Base-by-base conservation (phyloP, 306 rosid species). In the apple (Malus domestica) region DNA sequence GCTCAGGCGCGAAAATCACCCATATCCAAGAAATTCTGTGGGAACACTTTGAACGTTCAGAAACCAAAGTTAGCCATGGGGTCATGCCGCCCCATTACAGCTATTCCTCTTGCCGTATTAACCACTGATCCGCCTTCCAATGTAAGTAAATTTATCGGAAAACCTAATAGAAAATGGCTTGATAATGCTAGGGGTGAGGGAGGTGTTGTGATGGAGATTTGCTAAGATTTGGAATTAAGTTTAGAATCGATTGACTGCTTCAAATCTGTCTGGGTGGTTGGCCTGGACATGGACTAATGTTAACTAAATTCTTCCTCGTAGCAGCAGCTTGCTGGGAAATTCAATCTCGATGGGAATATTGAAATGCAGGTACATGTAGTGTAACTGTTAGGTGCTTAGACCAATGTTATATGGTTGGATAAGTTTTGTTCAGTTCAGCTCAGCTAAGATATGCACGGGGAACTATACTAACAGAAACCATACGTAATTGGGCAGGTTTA, bases 301-400 rank as follows among this genome's bases (percentile, higher is more conserved):
- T 85, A 78, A 82, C 85, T 55, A 45, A 27, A 29, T 76, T 87
- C 86, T 77, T 29, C 65, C 49, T 25, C 55, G 59, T 58, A 42
- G 68, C 90, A 92, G 97, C 82, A 95, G 97, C 83, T 88, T 76
- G 87, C 90, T 20, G 87, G 85, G 76, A 90, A 72, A 81, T 95
- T 90, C 96, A 90, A 83, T 73, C 96, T 95, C 49, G 99, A 85
- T 32, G 96, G 89, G 73, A 89, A 89, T 70, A 82, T 74, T 83
- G 97, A 95, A 74, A 80, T 95, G 85, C 96, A 92, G 97, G 99
- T 95, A 88, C 45, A 30, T 73, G 55, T 73, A 73, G 69, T 63
- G 57, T 38, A 32, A 57, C 18, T 67, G 42, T 22, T 77, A 35
- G 76, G 63, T 61, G 18, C 46, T 76, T 74, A 49, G 68, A 71